phyloP scores from a whole-genome alignment of 768 basidiomycete species.

The Pulveroboletus sp. region DNA sequence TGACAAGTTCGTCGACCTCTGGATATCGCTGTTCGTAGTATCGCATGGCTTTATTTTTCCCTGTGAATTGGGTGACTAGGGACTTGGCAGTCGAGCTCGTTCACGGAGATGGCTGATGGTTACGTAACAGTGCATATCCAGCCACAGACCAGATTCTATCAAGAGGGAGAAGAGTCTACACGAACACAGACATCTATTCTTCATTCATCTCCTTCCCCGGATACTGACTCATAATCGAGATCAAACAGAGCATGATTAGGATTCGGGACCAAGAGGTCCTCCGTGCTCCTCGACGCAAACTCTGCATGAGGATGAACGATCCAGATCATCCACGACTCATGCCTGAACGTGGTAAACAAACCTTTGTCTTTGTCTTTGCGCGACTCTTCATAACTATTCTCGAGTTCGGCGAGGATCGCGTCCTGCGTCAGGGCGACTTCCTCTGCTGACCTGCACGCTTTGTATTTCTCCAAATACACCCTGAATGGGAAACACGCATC shows the following conservation, averaged over 20 bases:
- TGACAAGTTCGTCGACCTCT: slow-evolving; percentile 96
- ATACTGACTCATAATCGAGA: slow-evolving; percentile 16
- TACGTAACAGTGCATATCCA: slow-evolving; percentile 3
- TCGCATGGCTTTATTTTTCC: slow-evolving; percentile 48
- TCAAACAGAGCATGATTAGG: slow-evolving; percentile 48
- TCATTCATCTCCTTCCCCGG: slow-evolving; percentile 14
- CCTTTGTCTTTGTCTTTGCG: slow-evolving; percentile 44
- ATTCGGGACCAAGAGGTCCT: slow-evolving; percentile 65
- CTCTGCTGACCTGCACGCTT: slow-evolving; percentile 57
- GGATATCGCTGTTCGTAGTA: slow-evolving; percentile 94
- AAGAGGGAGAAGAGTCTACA: background rate
- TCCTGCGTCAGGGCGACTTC: slow-evolving; percentile 62
- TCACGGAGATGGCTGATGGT: background rate
- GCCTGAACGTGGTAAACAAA: slow-evolving; percentile 20
- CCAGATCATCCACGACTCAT: background rate
- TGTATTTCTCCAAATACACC: slow-evolving; percentile 67
- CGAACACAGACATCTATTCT: background rate
- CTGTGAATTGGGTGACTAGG: background rate
- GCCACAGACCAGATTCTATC: background rate
- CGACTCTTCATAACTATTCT: slow-evolving; percentile 55
- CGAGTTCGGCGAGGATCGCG: slow-evolving; percentile 62
- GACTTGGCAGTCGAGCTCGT: background rate
- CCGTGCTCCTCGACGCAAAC: slow-evolving; percentile 32
- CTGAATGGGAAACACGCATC: slow-evolving; percentile 1
- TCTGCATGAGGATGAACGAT: slow-evolving; percentile 5